A percentile compares a stretch with the other conserved stretches of the same genome.
Conservation (phyloP, 176 grass and related monocot species). For the Paspalum notatum region DNA sequence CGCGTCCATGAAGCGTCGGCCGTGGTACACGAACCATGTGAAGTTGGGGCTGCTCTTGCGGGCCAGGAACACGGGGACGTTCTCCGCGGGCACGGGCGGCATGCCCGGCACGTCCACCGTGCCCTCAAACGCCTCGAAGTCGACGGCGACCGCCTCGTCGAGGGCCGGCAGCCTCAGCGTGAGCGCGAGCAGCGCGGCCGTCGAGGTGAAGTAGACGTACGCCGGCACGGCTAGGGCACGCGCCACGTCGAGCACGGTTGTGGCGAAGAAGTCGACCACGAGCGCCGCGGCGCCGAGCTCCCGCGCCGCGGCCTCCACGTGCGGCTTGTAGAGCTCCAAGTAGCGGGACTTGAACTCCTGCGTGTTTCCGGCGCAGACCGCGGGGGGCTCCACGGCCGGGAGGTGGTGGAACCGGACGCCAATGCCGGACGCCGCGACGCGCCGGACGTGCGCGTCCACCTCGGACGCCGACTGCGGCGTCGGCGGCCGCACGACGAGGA, state of each 20-base stretch:
- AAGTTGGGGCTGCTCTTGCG: constrained; percentile 41
- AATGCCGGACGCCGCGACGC: constrained; percentile 21
- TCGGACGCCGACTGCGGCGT: constrained; percentile 42
- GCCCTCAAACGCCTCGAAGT: constrained; percentile 35
- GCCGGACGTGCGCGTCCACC: constrained; percentile 46
- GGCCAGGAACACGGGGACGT: constrained; percentile 34
- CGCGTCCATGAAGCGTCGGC: constrained; percentile 43
- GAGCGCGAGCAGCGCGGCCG: constrained; percentile 44
- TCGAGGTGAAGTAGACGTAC: constrained; percentile 67
- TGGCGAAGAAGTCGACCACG: constrained; percentile 69
- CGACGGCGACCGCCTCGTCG: constrained; percentile 17
- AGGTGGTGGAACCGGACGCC: constrained; percentile 51
- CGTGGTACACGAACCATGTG: constrained; percentile 63
- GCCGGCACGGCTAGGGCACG: constrained; percentile 45
- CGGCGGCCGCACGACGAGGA: constrained; percentile 43
- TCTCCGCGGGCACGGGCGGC: constrained; percentile 38
- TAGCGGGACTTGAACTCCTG: constrained; percentile 65
- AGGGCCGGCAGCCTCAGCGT: constrained; percentile 46
- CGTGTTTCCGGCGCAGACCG: constrained; percentile 29
- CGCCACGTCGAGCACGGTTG: constrained; percentile 48
- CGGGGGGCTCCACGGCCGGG: constrained; percentile 40
- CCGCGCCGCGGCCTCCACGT: constrained; percentile 36
- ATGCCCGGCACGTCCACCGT: constrained; percentile 52
- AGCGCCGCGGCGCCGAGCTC: constrained; percentile 41
- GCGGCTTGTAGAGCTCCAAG: constrained; percentile 49